Conservation (phyloP, 2,329 filamentous ascomycete species). For the Fusarium veterinarium region DNA sequence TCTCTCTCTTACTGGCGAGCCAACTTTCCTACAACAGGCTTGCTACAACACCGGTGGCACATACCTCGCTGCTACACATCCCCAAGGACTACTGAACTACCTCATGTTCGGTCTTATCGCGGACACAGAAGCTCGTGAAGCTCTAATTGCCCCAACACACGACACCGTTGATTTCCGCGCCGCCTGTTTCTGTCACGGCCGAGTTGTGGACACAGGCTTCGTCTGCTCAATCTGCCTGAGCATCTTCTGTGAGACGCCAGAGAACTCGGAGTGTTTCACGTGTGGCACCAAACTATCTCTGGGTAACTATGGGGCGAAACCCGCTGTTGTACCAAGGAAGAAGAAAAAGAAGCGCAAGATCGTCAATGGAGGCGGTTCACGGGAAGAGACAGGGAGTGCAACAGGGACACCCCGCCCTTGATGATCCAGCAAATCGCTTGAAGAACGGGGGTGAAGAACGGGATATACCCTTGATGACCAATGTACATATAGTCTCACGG, state of each 20-base stretch:
- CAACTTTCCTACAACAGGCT: slow-evolving; percentile 95
- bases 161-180: slow-evolving; percentile 95
- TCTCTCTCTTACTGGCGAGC: slow-evolving; percentile 83
- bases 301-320: slow-evolving; percentile 80
- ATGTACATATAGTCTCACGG: background rate
- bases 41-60: slow-evolving; percentile 70
- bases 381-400: slow-evolving; percentile 69
- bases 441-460: slow-evolving; percentile 36
- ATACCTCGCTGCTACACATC: slow-evolving; percentile 64
- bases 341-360: slow-evolving; percentile 83
- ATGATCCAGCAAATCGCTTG: background rate
- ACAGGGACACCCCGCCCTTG: slow-evolving; percentile 67
- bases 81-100: slow-evolving; percentile 85
- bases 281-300: slow-evolving; percentile 83
- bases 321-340: slow-evolving; percentile 76
- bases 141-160: slow-evolving; percentile 81
- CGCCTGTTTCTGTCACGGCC: slow-evolving; percentile 97
- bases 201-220: slow-evolving; percentile 90
- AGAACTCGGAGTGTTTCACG: slow-evolving; percentile 78
- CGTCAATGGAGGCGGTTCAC: slow-evolving; percentile 60
- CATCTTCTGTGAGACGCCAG: slow-evolving; percentile 81
- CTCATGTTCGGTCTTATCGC: slow-evolving; percentile 95
- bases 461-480: slow-evolving; percentile 38
- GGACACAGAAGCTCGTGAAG: slow-evolving; percentile 63
- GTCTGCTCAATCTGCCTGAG: slow-evolving; percentile 97